Evolutionary conservation across 2,329 filamentous ascomycete species (phyloP), one percentile per base, ranked within the genome.

Genomic region (Amesomyces nigricolor): DNA sequence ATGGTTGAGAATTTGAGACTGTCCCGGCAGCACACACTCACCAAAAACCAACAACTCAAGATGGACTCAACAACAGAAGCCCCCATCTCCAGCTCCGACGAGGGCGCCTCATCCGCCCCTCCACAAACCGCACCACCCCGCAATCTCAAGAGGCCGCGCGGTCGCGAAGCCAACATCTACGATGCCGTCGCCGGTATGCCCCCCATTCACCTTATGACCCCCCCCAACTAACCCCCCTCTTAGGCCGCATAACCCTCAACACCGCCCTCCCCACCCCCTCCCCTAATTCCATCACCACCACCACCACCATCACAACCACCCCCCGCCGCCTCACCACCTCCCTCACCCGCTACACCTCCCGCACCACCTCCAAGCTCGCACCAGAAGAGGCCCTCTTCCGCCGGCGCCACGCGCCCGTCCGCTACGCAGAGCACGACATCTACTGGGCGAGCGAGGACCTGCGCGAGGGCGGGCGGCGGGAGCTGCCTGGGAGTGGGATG

Each of bases 371-470:
- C 5, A 66, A 64, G 8, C 70, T 88, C 5, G 75, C 84, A 2
- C 86, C 88, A 2, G 87, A 90, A 53, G 83, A 89, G 56, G 81
- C 86, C 1, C 77, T 91, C 4, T 91, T 89, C 68, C 81, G 81
- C 29, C 78, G 80, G 46, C 75, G 75, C 60, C 73, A 79, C 57
- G 87, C 87, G 1, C 87, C 87, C 2, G 71, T 75, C 17, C 82
- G 87, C 51, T 89, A 83, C 65, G 79, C 79, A 53, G 87, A 91
- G 69, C 78, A 82, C 57, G 87, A 91, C 68, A 75, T 86, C 58
- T 91, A 91, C 71, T 82, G 80, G 63, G 80, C 85, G 4, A 78
- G 86, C 66, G 79, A 83, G 53, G 70, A 82, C n/a, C 71, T 82
- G 13, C 73, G 73, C 2, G 70, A 72, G 11, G 73, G 74, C 29